phyloP scores from a whole-genome alignment of 2,329 filamentous ascomycete genomes.

The Paecilomyces formosus region DNA sequence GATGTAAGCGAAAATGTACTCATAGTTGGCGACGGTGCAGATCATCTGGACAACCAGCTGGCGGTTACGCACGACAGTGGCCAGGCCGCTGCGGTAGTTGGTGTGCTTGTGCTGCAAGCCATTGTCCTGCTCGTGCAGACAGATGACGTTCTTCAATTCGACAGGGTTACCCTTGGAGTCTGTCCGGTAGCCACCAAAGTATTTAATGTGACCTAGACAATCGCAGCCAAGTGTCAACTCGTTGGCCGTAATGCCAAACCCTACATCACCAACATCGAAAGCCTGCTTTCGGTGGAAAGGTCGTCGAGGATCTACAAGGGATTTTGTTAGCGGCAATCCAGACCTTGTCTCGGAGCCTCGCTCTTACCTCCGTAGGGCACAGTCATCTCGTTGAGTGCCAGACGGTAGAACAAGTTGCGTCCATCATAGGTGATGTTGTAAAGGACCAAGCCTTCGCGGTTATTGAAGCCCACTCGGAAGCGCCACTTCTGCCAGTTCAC shows the following conservation, averaged over 20 bases:
- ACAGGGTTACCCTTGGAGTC: constrained; percentile 54
- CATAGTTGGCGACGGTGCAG: constrained; percentile 65
- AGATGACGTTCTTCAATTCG: constrained; percentile 59
- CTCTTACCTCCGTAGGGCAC: constrained; percentile 35
- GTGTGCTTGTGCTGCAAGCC: constrained; percentile 67
- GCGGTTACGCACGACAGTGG: constrained; percentile 55
- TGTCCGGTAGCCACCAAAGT: constrained; percentile 52
- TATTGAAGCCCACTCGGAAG: constrained; percentile 55
- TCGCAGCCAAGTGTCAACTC: constrained; percentile 64
- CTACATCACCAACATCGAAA: constrained; percentile 62
- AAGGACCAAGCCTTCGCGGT: constrained; percentile 58
- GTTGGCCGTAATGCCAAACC: constrained; percentile 61
- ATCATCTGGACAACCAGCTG: constrained; percentile 63
- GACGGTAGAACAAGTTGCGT: constrained; percentile 59
- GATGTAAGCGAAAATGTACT: constrained; percentile 65
- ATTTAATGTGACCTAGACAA: constrained; percentile 63
- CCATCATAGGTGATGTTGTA: constrained; percentile 59
- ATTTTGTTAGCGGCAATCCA: constrained; percentile 36
- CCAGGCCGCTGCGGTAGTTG: constrained; percentile 59
- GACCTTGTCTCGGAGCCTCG: not conserved
- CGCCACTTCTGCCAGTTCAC: constrained; percentile 62
- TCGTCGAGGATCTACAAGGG: constrained; percentile 51
- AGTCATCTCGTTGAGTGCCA: constrained; percentile 62
- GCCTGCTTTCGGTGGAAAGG: constrained; percentile 64
- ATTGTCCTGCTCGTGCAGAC: constrained; percentile 63